phyloP scores from a whole-genome alignment of 352 stramenopile species.

The Phytophthora cryptogea region DNA sequence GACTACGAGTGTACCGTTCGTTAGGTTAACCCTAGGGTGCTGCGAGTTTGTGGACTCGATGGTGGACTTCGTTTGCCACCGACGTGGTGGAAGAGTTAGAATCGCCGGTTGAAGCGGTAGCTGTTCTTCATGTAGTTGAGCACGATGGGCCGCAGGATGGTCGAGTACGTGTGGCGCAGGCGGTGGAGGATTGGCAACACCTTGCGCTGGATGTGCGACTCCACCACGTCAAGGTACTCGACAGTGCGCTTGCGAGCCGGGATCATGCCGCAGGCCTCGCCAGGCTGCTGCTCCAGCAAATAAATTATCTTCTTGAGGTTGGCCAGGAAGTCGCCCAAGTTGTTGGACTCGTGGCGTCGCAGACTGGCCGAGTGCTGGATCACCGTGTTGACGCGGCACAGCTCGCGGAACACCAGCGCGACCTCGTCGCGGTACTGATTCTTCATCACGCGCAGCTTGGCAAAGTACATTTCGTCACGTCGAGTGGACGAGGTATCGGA shows the following conservation, averaged over 20 bases:
- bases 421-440: slow-evolving; percentile 80
- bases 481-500: slow-evolving; percentile 7
- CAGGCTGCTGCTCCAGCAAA: slow-evolving; percentile 83
- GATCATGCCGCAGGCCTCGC: slow-evolving; percentile 79
- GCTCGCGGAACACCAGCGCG: slow-evolving; percentile 76
- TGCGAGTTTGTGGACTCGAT: slow-evolving; percentile 12
- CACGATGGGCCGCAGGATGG: slow-evolving; percentile 74
- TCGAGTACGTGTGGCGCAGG: slow-evolving; percentile 79
- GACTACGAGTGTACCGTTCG: slow-evolving; percentile 17
- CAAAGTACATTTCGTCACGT: slow-evolving; percentile 70
- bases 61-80: not conserved
- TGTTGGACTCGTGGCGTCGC: slow-evolving; percentile 79
- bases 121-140: slow-evolving; percentile 81
- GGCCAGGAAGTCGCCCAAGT: slow-evolving; percentile 77
- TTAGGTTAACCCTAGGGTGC: too few relatives aligned
- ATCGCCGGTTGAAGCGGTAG: slow-evolving; percentile 57
- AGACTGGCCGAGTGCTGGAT: slow-evolving; percentile 81
- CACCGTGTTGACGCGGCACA: slow-evolving; percentile 80
- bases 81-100: slow-evolving; percentile 19
- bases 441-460: slow-evolving; percentile 71
- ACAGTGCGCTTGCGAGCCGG: slow-evolving; percentile 70
- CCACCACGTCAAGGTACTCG: slow-evolving; percentile 80
- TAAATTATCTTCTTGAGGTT: slow-evolving; percentile 92
- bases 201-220: slow-evolving; percentile 85
- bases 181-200: slow-evolving; percentile 81